Base-by-base conservation (phyloP, 208 protist species). In the Trypanosoma mega region DNA sequence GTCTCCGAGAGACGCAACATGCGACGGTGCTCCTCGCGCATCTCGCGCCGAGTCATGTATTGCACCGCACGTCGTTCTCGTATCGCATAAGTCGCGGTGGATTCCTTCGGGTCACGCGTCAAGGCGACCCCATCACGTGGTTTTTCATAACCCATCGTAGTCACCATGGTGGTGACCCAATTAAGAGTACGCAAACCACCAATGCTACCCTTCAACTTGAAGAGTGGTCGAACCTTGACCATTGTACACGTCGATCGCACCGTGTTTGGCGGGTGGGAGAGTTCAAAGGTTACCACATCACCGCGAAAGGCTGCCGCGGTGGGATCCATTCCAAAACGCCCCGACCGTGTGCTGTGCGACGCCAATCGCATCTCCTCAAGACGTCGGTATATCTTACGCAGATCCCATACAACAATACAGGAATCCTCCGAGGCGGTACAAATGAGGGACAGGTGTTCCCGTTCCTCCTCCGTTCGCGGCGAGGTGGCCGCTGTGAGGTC, bases 351-450 rank as follows among this genome's bases (percentile, higher is more conserved):
- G 29, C 14, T 45, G 5, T 37, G 44, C n/a, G 59, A 70, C 12
- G 37, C 26, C 12, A 51, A 16, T 16, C 73, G 75, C 63, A 83
- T 71, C 36, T 74, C 72, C 55, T 91, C 84, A 3, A 96, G 41
- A 7, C 77, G 60, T 48, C 83, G 65, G 63, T 93, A 96, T 21
- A 96, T 84, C 43, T 80, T 87, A 20, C 76, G 63, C 11, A 90
- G 39, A 55, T 93, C 86, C 86, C 89, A 96, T n/a, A 96, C 68
- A 3, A 89, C 78, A 16, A 96, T 56, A 54, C 77, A 82, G 9
- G 82, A 90, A 54, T 96, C 89, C 9, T 85, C 80, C 2, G 88
- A 92, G 0, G 88, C 88, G 18, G 78, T 86, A 57, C 88, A 94
- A 23, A 94, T 72, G 39, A 94, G 76, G 11, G 78, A 84, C 23